Evolutionary conservation across 495 filamentous ascomycete species (phyloP).

Genomic region (Ascobolus immersus): DNA sequence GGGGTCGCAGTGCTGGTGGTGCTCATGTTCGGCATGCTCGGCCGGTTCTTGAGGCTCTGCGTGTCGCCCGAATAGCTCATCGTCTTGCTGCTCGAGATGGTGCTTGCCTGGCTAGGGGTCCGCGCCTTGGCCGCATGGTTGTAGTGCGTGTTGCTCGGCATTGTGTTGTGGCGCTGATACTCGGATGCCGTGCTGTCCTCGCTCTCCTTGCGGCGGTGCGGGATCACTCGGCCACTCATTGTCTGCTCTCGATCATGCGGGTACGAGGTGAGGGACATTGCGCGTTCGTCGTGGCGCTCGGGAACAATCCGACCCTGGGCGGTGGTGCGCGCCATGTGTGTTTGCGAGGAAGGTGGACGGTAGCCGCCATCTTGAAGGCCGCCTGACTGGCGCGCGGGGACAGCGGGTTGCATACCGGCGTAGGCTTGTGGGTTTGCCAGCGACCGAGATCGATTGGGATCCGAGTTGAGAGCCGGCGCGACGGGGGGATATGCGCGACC

Average conservation of each 20-base stretch:
- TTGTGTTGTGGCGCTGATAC: constrained; percentile 14
- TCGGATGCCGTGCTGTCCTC: constrained; percentile 15
- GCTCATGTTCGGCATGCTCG: no score
- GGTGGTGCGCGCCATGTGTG: constrained; percentile 43
- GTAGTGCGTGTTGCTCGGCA: constrained; percentile 10
- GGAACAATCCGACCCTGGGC: constrained; percentile 76
- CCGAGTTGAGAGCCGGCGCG: constrained; percentile 52
- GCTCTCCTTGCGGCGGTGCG: constrained; percentile 20
- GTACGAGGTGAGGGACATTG: constrained; percentile 89
- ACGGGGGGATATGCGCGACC: constrained; percentile 30
- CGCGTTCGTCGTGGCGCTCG: constrained; percentile 69
- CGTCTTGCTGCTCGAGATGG: constrained; percentile 13
- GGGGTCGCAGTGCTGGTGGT: no score
- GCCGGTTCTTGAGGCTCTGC: no score
- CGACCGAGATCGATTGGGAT: constrained; percentile 74
- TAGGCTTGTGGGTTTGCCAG: constrained; percentile 39
- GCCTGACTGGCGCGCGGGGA: background rate
- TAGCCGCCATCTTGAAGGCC: constrained; percentile 2
- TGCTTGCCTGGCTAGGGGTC: constrained; percentile 15
- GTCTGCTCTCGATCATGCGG: constrained; percentile 63
- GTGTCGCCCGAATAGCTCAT: constrained; percentile 7
- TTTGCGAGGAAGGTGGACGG: constrained; percentile 8
- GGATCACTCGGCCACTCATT: constrained; percentile 76
- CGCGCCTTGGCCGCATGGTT: constrained; percentile 13
- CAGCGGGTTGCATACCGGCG: no score